Evolutionary conservation across 2,329 filamentous ascomycete species (phyloP).

Genomic region (Thermothelomyces thermophilus): DNA sequence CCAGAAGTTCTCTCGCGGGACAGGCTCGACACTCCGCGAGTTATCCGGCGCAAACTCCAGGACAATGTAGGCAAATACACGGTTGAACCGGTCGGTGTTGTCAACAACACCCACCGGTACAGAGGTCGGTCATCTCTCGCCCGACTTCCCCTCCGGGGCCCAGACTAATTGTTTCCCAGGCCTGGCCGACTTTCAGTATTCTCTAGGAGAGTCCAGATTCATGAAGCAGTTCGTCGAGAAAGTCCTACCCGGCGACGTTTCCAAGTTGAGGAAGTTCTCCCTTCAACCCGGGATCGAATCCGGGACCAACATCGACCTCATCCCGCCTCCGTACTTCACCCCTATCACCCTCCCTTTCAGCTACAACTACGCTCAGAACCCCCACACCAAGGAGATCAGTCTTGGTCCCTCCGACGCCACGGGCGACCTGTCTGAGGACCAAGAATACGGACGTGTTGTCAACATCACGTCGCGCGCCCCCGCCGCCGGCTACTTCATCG

Average conservation of each 20-base stretch:
- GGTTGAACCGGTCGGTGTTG: slow-evolving; percentile 62
- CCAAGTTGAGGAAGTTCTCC: slow-evolving; percentile 54
- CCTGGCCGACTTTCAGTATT: slow-evolving; percentile 81
- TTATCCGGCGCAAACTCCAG: slow-evolving; percentile 56
- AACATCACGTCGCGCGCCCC: slow-evolving; percentile 53
- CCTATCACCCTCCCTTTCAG: slow-evolving; percentile 68
- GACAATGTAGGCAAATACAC: slow-evolving; percentile 64
- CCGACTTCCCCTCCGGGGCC: neutral
- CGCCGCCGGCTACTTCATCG: slow-evolving; percentile 52
- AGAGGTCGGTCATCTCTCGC: slow-evolving; percentile 44
- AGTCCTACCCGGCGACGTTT: slow-evolving; percentile 60
- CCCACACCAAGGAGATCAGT: slow-evolving; percentile 50
- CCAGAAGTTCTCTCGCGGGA: slow-evolving; percentile 37
- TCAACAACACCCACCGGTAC: slow-evolving; percentile 81
- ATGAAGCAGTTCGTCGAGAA: slow-evolving; percentile 64
- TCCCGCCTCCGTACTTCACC: slow-evolving; percentile 74
- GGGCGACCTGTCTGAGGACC: slow-evolving; percentile 41
- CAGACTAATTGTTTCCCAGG: slow-evolving; percentile 33
- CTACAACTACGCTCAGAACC: slow-evolving; percentile 80
- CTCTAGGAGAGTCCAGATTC: slow-evolving; percentile 61
- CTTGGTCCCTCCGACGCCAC: slow-evolving; percentile 6
- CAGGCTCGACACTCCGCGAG: slow-evolving; percentile 45
- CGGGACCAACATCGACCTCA: slow-evolving; percentile 58
- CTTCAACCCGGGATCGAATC: slow-evolving; percentile 57
- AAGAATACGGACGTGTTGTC: slow-evolving; percentile 45